Evolutionary conservation across 2,329 filamentous ascomycete species (phyloP).

Genomic region (Penicillium sp.): DNA sequence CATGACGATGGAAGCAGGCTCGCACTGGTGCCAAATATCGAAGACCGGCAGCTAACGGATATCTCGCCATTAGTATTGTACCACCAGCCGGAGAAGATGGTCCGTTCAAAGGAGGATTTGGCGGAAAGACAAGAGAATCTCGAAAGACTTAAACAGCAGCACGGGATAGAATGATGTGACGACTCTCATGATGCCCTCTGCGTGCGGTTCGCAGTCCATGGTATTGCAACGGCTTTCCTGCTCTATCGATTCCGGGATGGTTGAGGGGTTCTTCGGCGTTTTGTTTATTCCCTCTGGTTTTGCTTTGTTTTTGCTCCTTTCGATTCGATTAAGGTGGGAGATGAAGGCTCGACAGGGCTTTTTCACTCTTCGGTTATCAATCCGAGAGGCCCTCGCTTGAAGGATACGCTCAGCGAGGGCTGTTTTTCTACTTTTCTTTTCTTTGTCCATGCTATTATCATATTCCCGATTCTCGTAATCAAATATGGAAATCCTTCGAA

Average conservation of each 20-base stretch:
- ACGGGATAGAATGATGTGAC: conserved; percentile 89
- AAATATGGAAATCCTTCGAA: conserved; percentile 6
- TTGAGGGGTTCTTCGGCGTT: conserved; percentile 47
- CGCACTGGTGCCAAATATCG: no score
- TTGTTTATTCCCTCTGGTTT: conserved; percentile 39
- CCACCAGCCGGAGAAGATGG: conserved; percentile 78
- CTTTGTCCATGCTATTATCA: conserved; percentile 23
- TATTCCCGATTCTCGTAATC: conserved; percentile 8
- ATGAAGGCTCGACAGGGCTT: conserved; percentile 27
- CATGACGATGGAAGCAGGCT: neutral
- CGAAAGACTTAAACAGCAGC: conserved; percentile 96
- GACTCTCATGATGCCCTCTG: conserved; percentile 38
- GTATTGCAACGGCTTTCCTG: conserved; percentile 32
- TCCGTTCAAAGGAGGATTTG: conserved; percentile 89
- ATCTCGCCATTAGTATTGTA: conserved; percentile 61
- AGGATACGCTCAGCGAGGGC: neutral
- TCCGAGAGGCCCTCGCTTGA: conserved; percentile 3
- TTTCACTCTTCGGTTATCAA: conserved; percentile 11
- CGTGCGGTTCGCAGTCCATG: conserved; percentile 37
- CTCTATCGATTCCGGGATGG: conserved; percentile 38
- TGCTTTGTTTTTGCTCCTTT: conserved; percentile 33
- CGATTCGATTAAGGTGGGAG: conserved; percentile 28
- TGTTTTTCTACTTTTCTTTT: conserved; percentile 14
- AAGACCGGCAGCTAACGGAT: neutral
- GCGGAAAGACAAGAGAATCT: conserved; percentile 93